A percentile compares a stretch with the other conserved stretches of the same genome.
Evolutionary conservation across 2,329 filamentous ascomycete genomes (phyloP).

Genomic region (Aspergillus sp.): DNA sequence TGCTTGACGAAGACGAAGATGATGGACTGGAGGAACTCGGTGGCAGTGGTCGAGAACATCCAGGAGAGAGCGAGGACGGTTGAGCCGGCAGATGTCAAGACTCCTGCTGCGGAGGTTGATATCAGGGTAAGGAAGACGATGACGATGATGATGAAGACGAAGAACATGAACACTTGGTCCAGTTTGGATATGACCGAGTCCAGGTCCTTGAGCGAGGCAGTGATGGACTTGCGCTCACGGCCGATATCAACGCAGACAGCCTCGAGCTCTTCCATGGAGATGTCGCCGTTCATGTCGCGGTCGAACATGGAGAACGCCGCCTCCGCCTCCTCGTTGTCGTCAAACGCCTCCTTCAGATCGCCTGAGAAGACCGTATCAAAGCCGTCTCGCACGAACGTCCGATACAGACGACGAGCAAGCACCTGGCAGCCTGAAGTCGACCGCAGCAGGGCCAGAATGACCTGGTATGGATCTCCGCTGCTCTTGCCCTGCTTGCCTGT

Average conservation of each 20-base stretch:
- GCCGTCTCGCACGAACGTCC: conserved; percentile 73
- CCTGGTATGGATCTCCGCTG: conserved; percentile 78
- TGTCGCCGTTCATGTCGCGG: conserved; percentile 94
- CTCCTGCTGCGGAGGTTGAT: conserved; percentile 82
- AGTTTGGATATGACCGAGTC: conserved; percentile 91
- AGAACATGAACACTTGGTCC: conserved; percentile 83
- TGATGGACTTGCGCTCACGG: conserved; percentile 91
- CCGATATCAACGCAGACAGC: conserved; percentile 92
- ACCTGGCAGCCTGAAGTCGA: conserved; percentile 75
- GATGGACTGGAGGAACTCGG: conserved; percentile 90
- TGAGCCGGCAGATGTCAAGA: conserved; percentile 85
- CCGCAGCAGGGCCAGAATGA: conserved; percentile 74
- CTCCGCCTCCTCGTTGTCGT: conserved; percentile 80
- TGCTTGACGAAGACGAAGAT: conserved; percentile 98
- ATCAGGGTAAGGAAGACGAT: conserved; percentile 88
- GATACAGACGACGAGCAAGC: conserved; percentile 81
- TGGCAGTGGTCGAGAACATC: conserved; percentile 88
- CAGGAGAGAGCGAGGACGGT: conserved; percentile 86
- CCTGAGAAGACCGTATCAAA: conserved; percentile 75
- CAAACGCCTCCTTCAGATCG: conserved; percentile 76
- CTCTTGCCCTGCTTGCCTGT: conserved; percentile 70
- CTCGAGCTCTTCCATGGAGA: conserved; percentile 92
- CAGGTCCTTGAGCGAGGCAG: conserved; percentile 88
- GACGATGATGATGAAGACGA: conserved; percentile 76
- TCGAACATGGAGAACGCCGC: conserved; percentile 91